Base-by-base conservation (phyloP, 257 asterid species). In the Petrea volubilis region DNA sequence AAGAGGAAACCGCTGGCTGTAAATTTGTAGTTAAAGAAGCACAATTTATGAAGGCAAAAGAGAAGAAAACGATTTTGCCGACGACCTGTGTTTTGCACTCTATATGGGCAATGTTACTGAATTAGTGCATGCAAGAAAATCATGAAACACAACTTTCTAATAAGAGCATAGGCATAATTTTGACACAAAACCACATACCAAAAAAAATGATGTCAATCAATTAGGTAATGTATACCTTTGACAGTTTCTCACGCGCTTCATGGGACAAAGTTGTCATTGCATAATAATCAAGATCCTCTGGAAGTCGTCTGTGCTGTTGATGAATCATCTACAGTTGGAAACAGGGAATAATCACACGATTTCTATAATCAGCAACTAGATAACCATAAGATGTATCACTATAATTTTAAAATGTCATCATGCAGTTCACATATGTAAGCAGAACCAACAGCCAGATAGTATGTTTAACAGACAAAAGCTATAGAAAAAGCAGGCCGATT, bases 191-290 rank as follows among this genome's bases (percentile, higher is more conserved):
- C 67, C 29, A 14, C 0, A 4, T 5, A 33, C 2, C 6, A 21
- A 23, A 43, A 38, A 5, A 38, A 5, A 38, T 11, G 12, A 40
- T 27, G 34, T 44, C 29, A 40, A 34, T 20, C 14, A 47, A 23
- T 20, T 24, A 31, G 47, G 68, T 21, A 52, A 64, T 43, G 43
- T 24, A 67, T 84, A 94, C 99, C 97, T 94, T 91, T 1, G 99
- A 85, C 73, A 94, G 86, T 79, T 94, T 94, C 81, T 94, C 99
- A 36, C 99, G 96, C 49, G 96, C 86, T 84, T 94, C 97, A 57
- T 85, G 90, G 1, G 97, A 94, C 82, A 94, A 75, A 41, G 97
- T 91, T 20, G 79, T 74, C 90, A 94, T 87, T 14, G 96, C 83
- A 73, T 69, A 74, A 79, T 91, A 94, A 81, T 94, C 99, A 25